Conservation (phyloP, 2,329 filamentous ascomycete species). For the Didymella arachidicola region DNA sequence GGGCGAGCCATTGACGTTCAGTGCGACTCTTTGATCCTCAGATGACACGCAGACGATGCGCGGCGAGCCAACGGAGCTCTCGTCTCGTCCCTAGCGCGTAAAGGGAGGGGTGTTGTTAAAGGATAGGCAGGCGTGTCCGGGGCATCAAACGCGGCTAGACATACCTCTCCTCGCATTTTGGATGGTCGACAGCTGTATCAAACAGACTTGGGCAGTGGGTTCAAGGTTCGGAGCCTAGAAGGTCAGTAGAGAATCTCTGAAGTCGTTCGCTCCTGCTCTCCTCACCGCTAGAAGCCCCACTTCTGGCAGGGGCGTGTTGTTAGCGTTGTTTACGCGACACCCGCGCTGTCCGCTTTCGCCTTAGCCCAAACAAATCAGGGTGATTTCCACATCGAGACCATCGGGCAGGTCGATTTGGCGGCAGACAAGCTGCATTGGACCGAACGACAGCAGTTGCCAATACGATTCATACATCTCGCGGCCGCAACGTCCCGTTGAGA, state of each 20-base stretch:
- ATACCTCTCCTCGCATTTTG: constrained; percentile 54
- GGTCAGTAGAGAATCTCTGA: constrained; percentile 28
- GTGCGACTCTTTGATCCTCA: constrained; percentile 12
- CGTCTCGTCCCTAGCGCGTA: constrained; percentile 22
- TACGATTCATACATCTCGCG: constrained; percentile 1
- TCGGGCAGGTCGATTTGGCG: constrained; percentile 1
- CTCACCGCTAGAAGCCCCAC: constrained; percentile 22
- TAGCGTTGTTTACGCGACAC: constrained; percentile 23
- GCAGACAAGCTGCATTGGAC: constrained; percentile 3
- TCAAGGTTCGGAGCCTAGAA: constrained; percentile 24
- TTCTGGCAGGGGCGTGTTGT: constrained; percentile 15
- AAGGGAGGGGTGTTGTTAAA: constrained; percentile 11
- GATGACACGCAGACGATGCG: constrained; percentile 7
- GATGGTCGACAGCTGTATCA: constrained; percentile 43
- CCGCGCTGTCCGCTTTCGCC: constrained; percentile 9
- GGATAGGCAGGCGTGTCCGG: constrained; percentile 37
- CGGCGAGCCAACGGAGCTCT: constrained; percentile 14
- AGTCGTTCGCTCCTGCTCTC: constrained; percentile 18
- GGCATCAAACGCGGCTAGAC: constrained; percentile 26
- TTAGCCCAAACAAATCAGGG: constrained; percentile 10
- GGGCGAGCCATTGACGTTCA: constrained; percentile 3
- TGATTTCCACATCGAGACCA: constrained; percentile 8
- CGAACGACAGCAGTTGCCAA: background rate
- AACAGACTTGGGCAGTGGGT: constrained; percentile 43
- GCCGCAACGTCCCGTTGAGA: background rate